Evolutionary conservation across 345 rosid genomes (phyloP).

Genomic region (Moricandia moricandioides): DNA sequence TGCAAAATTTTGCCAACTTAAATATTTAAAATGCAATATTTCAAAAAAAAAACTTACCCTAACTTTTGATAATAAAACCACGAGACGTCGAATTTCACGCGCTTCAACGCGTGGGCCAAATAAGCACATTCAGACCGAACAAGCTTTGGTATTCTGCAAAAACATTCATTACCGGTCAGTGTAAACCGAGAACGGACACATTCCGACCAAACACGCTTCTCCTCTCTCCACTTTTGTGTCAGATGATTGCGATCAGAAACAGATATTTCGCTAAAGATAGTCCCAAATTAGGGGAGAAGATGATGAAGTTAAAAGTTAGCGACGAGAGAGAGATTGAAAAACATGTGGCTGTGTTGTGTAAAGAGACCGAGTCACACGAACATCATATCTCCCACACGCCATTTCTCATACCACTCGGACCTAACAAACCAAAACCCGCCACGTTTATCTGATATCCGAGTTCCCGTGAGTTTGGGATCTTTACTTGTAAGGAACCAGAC

Average conservation of each 20-base stretch:
- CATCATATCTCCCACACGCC: constrained; percentile 12
- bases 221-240: constrained; percentile 8
- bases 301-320: constrained; percentile 21
- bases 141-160: background rate
- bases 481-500: constrained; percentile 35
- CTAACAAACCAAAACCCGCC: constrained; percentile 29
- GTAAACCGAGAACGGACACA: constrained; percentile 3
- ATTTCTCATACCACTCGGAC: constrained; percentile 31
- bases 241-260: constrained; percentile 23
- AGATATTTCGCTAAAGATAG: constrained; percentile 26
- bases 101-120: background rate
- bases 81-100: background rate
- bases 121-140: background rate
- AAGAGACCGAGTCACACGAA: constrained; percentile 38
- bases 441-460: constrained; percentile 26
- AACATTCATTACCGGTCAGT: background rate
- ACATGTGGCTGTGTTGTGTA: constrained; percentile 28
- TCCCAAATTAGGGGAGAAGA: constrained; percentile 25
- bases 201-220: constrained; percentile 27
- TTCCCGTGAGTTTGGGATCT: constrained; percentile 38
- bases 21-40: too few species aligned
- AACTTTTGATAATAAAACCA: background rate
- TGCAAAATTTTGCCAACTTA: too few species aligned
- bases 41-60: too few species aligned
- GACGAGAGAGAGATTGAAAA: constrained; percentile 13